Evolutionary conservation across 768 basidiomycete species (phyloP), one percentile per base, ranked within the genome.

Genomic region (Hydnum rufescens): DNA sequence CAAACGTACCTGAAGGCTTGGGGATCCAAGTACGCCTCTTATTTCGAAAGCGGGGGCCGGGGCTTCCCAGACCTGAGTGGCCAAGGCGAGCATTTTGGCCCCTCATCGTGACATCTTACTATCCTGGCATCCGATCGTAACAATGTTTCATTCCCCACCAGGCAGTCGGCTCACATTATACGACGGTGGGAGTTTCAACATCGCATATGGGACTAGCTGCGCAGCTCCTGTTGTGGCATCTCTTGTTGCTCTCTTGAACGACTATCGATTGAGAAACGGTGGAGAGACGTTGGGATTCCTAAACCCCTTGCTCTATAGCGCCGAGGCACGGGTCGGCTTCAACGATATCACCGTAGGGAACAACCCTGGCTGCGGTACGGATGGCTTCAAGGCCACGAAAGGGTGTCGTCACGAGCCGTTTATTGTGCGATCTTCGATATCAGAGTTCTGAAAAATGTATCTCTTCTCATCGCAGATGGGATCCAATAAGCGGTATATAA

Each of bases 291-390:
- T 54, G 22, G 53, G 53, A 19, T 54, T 54, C 36, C 42, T 54
- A 18, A 54, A 54, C 36, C 49, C 53, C 4, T 34, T 51, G 49
- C 16, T 54, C 18, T 54, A 54, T 32, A 19, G 6, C 23, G 16
- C 26, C 32, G 48, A 47, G n/a, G 53, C 19, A 18, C 13, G 28
- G 32, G 29, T 13, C 22, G 36, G 36, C 22, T 47, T 54, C 5
- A 31, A 49, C 49, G 53, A 54, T 42, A 54, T 54, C 32, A 49
- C 31, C 4, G 26, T 23, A 4, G 53, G 53, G 23, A 54, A 36
- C 32, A 54, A 54, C 39, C 53, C 53, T 4, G 53, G 53, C 4
- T 54, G 53, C 28, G 53, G 53, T 6, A 54, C 53, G 5, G 29
- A 22, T 5, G 53, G 53, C 28, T 54, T 54, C 53, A 51, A n/a